phyloP scores from a whole-genome alignment of 2,329 filamentous ascomycete genomes.

The Herpotrichia juniperi region DNA sequence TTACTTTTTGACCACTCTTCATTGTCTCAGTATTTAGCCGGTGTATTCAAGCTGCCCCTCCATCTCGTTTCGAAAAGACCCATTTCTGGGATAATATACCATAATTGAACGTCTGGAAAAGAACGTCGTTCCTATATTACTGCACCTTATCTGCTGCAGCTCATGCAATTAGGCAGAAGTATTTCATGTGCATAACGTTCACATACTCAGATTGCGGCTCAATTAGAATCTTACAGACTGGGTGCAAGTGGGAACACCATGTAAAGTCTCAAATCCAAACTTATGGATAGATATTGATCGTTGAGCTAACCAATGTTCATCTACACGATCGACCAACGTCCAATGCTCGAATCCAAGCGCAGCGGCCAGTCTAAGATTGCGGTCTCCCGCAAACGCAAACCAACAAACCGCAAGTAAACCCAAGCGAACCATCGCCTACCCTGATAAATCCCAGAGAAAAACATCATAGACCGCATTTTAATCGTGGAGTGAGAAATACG shows the following conservation, averaged over 20 bases:
- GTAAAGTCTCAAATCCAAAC: constrained; percentile 1
- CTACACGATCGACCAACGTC: background rate
- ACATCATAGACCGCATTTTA: constrained; percentile 1
- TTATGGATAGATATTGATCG: background rate
- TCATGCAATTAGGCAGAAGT: constrained; percentile 9
- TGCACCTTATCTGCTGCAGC: constrained; percentile 8
- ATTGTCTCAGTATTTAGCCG: too few species aligned
- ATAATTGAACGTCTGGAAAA: background rate
- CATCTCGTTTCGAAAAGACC: too few species aligned
- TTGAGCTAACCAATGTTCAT: constrained; percentile 2
- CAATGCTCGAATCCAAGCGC: background rate
- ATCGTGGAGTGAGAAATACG: background rate
- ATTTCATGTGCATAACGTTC: background rate
- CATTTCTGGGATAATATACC: too few species aligned
- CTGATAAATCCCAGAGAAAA: constrained; percentile 1
- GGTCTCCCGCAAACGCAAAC: background rate
- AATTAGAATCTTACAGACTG: background rate
- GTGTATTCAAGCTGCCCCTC: too few species aligned
- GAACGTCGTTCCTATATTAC: background rate
- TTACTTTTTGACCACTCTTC: too few species aligned
- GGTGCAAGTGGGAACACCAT: background rate
- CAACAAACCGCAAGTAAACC: background rate
- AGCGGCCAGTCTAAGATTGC: background rate
- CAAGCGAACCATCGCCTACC: background rate
- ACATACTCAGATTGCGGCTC: background rate